Evolutionary conservation across 768 basidiomycete genomes (phyloP), one percentile per base, ranked within the genome.

Genomic region (Amanita subjunquillea): DNA sequence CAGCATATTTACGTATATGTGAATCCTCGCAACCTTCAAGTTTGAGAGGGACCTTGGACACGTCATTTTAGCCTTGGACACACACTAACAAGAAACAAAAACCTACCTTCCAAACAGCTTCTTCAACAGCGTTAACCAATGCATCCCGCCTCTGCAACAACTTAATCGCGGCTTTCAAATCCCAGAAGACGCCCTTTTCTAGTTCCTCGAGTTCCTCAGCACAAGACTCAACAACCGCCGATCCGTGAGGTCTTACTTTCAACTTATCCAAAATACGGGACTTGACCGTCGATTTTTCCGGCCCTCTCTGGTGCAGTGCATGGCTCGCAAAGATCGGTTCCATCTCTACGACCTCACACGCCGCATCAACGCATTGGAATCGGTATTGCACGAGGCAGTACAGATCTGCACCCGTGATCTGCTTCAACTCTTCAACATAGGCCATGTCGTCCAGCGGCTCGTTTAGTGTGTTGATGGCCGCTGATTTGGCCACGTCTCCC

Each of bases 401-500:
- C 32, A 44, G 29, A 22, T 52, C 51, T 13, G 34, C 30, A 29
- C 51, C 51, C 12, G 51, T 45, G 13, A 52, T 44, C 29, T 44
- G 30, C 37, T 43, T 41, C 42, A 52, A 20, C 20, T 52, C 51
- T 1, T 32, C 29, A 4, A 52, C 42, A 23, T 44, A 52, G 2
- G 20, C 4, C 32, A 43, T 43, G 8, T 40, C 44, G 4, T 46
- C 20, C 7, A 52, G 30, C 6, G 40, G 41, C 29, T 20, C 20
- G 3, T 25, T 34, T 23, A 52, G 10, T 8, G 51, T 52, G 32
- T 9, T 41, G 42, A 34, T 20, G 9, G 51, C 42, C 10, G 51
- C 51, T 5, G 30, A 22, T 22, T 40, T 36, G 3, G 41, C 51
- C 17, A 37, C 42, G 12, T 52, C 51, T 8, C 34, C 22, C 41